Evolutionary conservation across 2,329 filamentous ascomycete species (phyloP), one percentile per base, ranked within the genome.

Genomic region (Pseudofabraea citricarpa): DNA sequence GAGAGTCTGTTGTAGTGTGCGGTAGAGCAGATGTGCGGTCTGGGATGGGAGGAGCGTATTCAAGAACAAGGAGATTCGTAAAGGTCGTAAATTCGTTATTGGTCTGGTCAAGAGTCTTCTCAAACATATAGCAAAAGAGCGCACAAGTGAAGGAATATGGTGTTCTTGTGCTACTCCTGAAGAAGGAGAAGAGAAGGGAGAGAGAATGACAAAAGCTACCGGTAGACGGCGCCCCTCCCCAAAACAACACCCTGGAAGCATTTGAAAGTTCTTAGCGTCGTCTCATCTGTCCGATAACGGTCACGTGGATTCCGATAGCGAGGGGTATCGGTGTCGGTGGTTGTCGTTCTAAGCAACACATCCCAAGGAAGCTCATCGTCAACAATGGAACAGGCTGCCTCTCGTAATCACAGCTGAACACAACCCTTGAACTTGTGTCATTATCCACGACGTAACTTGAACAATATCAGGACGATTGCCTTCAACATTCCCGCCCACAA

Each of bases 401-500:
- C n/a, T n/a, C n/a, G n/a, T n/a, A n/a, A n/a, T n/a, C n/a, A n/a
- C n/a, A n/a, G n/a, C n/a, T n/a, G n/a, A n/a, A n/a, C n/a, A n/a
- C n/a, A n/a, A n/a, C n/a, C 20, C 42, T 24, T 23, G 33, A 31
- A 32, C 15, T 41, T 35, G 18, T 35, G 15, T 35, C 31, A 39
- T 16, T 23, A 26, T 12, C 31, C 21, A 23, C 23, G 5, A 22
- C 15, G 13, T 20, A 15, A 7, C 27, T 31, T 20, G 16, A 41
- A 32, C 15, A 13, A n/a, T n/a, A n/a, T n/a, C n/a, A n/a, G n/a
- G n/a, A n/a, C n/a, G n/a, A 33, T 43, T 32, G 23, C 27, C 36
- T 26, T 33, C 43, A 4, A 39, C 43, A 27, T 29, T 16, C 9
- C 26, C 29, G 29, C 27, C 39, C 45, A 54, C 53, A 56, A 90